Conservation (phyloP, 1,284 basidiomycete genomes). For the Mixia osmundae region DNA sequence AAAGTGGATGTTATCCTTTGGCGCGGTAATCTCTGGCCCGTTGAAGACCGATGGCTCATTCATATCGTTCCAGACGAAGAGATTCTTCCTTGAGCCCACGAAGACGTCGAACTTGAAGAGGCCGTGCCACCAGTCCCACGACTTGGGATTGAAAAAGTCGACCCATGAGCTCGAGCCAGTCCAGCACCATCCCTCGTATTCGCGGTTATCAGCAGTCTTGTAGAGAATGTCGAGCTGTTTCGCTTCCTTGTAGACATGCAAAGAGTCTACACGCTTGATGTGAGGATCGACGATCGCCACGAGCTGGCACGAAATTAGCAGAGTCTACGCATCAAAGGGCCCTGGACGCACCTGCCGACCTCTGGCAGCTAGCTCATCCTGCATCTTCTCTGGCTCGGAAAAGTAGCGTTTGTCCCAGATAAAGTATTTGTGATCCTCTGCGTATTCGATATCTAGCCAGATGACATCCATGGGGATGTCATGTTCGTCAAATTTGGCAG, state of each 20-base stretch:
- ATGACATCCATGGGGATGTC: constrained; percentile 92
- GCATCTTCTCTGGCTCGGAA: constrained; percentile 85
- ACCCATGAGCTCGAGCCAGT: constrained; percentile 84
- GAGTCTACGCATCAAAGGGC: background rate
- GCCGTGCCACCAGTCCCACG: constrained; percentile 75
- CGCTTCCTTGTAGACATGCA: constrained; percentile 68
- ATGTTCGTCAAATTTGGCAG: constrained; percentile 66
- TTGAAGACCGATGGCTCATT: constrained; percentile 98
- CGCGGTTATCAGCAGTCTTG: constrained; percentile 52
- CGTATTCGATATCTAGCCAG: constrained; percentile 60
- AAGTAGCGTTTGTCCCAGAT: constrained; percentile 85
- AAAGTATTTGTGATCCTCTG: constrained; percentile 87
- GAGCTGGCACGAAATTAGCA: constrained; percentile 34
- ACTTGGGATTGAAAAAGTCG: constrained; percentile 80
- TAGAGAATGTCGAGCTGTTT: constrained; percentile 56
- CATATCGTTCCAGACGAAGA: constrained; percentile 98
- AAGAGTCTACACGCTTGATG: constrained; percentile 55
- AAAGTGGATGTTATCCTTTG: constrained; percentile 72
- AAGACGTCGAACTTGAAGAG: constrained; percentile 44
- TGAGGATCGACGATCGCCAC: constrained; percentile 95
- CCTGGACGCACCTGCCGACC: constrained; percentile 47
- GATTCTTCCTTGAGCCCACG: constrained; percentile 35
- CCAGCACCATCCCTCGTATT: constrained; percentile 99
- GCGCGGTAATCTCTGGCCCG: constrained; percentile 94
- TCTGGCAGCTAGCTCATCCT: constrained; percentile 56